A percentile compares a stretch with the other conserved stretches of the same genome.
phyloP scores from a whole-genome alignment of 1,284 basidiomycete genomes.

The Ceratobasidium sp. region DNA sequence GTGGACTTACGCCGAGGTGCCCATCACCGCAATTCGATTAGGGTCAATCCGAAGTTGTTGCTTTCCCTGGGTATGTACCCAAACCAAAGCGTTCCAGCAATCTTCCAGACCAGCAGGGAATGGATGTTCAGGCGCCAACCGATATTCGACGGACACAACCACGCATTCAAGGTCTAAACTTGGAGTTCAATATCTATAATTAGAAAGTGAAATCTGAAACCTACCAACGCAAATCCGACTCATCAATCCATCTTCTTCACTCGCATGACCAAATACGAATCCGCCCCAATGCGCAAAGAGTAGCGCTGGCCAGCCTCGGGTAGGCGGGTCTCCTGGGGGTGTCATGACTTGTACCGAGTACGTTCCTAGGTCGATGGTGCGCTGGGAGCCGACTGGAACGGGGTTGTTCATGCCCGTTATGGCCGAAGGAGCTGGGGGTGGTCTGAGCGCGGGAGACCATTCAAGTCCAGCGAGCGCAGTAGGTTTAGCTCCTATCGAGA shows the following conservation, averaged over 20 bases:
- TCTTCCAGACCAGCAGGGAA: slow-evolving; percentile 79
- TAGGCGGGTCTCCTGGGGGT: slow-evolving; percentile 58
- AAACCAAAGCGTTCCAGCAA: slow-evolving; percentile 67
- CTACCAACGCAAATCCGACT: slow-evolving; percentile 68
- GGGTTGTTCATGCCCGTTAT: not conserved
- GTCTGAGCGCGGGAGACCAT: not conserved
- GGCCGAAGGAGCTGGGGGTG: not conserved
- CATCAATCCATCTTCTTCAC: slow-evolving; percentile 8
- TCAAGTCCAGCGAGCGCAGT: not conserved
- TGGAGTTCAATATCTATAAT: not conserved
- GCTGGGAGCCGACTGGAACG: slow-evolving; percentile 3
- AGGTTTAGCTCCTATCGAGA: not conserved
- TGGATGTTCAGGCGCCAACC: slow-evolving; percentile 73
- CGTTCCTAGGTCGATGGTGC: slow-evolving; percentile 49
- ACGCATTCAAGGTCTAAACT: slow-evolving; percentile 49
- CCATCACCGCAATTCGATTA: slow-evolving; percentile 6
- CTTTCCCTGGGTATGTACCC: slow-evolving; percentile 59
- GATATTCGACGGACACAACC: slow-evolving; percentile 72
- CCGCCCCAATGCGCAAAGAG: slow-evolving; percentile 68
- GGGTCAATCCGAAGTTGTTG: slow-evolving; percentile 51
- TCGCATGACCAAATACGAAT: slow-evolving; percentile 40
- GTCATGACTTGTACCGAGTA: slow-evolving; percentile 63
- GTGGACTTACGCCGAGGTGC: slow-evolving; percentile 1
- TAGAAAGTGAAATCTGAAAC: slow-evolving; percentile 58
- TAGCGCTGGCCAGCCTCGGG: slow-evolving; percentile 65